Evolutionary conservation across 305 asterid genomes (phyloP).

Genomic region (Nicotiana rustica): DNA sequence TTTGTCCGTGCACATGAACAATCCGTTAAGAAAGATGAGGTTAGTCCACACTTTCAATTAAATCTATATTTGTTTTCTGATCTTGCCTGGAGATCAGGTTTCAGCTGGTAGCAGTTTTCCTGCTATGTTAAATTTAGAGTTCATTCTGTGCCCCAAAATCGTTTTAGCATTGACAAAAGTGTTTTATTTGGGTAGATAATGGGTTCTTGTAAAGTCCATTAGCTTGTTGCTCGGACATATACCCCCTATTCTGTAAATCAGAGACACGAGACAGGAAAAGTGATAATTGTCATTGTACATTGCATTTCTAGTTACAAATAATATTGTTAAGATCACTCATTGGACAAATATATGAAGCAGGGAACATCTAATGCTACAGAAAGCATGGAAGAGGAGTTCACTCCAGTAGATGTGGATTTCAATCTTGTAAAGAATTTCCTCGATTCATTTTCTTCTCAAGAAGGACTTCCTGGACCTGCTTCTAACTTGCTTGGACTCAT

Average conservation of each 20-base stretch:
- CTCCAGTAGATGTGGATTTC: constrained; percentile 87
- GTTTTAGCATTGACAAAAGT: background rate
- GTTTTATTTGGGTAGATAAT: background rate
- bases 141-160: background rate
- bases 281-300: background rate
- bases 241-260: background rate
- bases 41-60: constrained; percentile 35
- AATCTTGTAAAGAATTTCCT: constrained; percentile 87
- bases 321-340: background rate
- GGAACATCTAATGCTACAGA: constrained; percentile 62
- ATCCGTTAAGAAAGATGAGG: constrained; percentile 68
- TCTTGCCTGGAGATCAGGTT: background rate
- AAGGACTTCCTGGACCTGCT: constrained; percentile 95
- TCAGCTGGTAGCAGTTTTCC: constrained; percentile 5
- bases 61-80: background rate
- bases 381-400: constrained; percentile 63
- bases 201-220: background rate
- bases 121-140: background rate
- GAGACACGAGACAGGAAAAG: background rate
- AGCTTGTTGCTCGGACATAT: background rate
- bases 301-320: background rate
- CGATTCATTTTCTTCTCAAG: constrained; percentile 82
- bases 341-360: constrained; percentile 48
- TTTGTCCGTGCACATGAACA: constrained; percentile 69
- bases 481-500: constrained; percentile 89